Base-by-base conservation (phyloP, 257 asterid genomes). In the Solanum neorickii region DNA sequence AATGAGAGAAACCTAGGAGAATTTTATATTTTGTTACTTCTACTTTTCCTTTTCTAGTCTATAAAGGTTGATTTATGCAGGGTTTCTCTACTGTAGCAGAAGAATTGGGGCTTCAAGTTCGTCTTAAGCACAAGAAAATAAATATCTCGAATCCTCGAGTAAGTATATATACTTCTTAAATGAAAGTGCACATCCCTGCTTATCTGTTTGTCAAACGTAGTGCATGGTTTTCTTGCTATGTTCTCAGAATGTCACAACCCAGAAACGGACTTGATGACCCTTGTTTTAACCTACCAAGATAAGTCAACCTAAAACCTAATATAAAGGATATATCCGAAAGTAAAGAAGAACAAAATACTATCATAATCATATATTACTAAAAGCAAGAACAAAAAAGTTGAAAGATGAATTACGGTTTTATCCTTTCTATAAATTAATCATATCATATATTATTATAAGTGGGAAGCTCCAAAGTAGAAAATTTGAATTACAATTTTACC, bases 81-180 rank as follows among this genome's bases (percentile, higher is more conserved):
- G 96, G 94, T 89, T 92, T 97, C 85, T 95, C 98, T 88, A 90
- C 88, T 76, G 98, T 96, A 39, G 94, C 97, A 16, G 90, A 92
- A 85, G 95, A 96, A 89, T 85, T 94, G 93, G 99, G 98, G 86
- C 93, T 95, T 86, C 91, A 94, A 86, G 94, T 97, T 86, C 96
- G 94, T 78, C 90, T 97, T 89, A 95, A 96, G 93, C 99, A 97
- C 98, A 95, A 97, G 92, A 96, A 96, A 92, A 97, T 97, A 86
- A 97, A 97, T 93, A 95, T 97, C 87, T 97, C 99, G 15, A 93
- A 97, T 91, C 91, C 96, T 89, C 95, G 99, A 92, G 99, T 96
- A 92, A 93, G 98, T 92, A 66, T 35, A 80, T 80, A 47, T 56
- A 29, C 85, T 12, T 15, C 42, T 80, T 47, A 80, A 80, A 80